Evolutionary conservation across 768 basidiomycete genomes (phyloP).

Genomic region (Auricularia cornea): DNA sequence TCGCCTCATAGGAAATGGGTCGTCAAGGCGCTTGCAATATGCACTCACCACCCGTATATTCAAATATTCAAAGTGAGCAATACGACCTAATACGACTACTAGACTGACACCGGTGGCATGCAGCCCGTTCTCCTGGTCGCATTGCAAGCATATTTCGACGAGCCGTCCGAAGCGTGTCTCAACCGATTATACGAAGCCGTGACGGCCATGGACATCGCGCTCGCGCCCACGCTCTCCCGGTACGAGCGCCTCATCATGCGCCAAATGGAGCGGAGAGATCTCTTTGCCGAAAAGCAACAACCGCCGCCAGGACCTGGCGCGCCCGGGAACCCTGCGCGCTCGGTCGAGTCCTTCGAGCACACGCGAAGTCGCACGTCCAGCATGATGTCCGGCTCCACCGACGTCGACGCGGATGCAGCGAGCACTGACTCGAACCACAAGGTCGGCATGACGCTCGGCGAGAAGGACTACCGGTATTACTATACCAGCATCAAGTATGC

Average conservation of each 20-base stretch:
- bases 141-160: slow-evolving; percentile 86
- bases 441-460: slow-evolving; percentile 21
- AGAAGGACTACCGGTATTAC: slow-evolving; percentile 28
- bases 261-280: slow-evolving; percentile 81
- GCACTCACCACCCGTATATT: slow-evolving; percentile 87
- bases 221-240: slow-evolving; percentile 67
- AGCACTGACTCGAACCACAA: slow-evolving; percentile 44
- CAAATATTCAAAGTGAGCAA: slow-evolving; percentile 85
- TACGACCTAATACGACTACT: no score
- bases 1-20: slow-evolving; percentile 31
- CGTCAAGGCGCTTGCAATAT: slow-evolving; percentile 91
- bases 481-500: slow-evolving; percentile 80
- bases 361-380: neutral
- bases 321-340: neutral
- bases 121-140: slow-evolving; percentile 91
- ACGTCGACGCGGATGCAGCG: neutral
- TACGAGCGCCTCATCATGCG: slow-evolving; percentile 86
- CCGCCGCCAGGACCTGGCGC: slow-evolving; percentile 7
- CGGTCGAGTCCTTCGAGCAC: neutral
- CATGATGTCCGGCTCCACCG: neutral
- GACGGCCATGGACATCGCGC: slow-evolving; percentile 83
- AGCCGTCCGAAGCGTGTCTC: slow-evolving; percentile 85
- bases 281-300: slow-evolving; percentile 70
- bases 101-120: neutral
- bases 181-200: slow-evolving; percentile 86